Evolutionary conservation across 1,139 yeast genomes (phyloP), one percentile per base, ranked within the genome.

Genomic region (Yamadazyma buinensis): DNA sequence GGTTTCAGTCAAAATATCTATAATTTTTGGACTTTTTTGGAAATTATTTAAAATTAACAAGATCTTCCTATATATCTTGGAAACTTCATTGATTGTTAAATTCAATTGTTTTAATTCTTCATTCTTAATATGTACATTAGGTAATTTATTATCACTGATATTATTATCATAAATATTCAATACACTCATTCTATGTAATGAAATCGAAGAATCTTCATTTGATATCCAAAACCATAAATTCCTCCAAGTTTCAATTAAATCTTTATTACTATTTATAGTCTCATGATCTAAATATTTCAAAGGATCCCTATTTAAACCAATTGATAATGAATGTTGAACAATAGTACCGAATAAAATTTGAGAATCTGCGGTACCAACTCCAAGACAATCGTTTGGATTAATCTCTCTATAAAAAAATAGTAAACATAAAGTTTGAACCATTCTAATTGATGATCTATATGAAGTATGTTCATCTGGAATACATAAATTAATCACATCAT

Each of bases 251-350:
- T 49, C 50, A 11, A 57, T 52, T 11, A 64, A 49, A 1, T 50
- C 36, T 17, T 54, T 54, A 15, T 59, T 52, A 25, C 59, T 58
- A 32, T 51, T 45, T 19, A 69, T 61, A 7, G 57, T 43, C 15
- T 57, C 61, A 39, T 61, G 65, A 6, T 62, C 52, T 9, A 43
- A 41, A 37, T 59, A 68, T 27, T 42, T 50, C 6, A 57, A 48
- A 1, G 75, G 75, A 39, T 69, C 75, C 11, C 75, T 51, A 41
- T 69, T 62, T 31, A 69, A 52, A 0, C 75, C 75, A 33, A 67
- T 67, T 5, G 71, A 55, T 30, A 64, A 41, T 0, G 75, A 72
- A 41, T 68, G 75, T 21, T 57, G 54, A 14, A 67, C 50, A 11
- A 62, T 59, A 2, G 58, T 52, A 0, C 74, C 72, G 35, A 67